Evolutionary conservation across 805 yeast genomes (phyloP).

Genomic region (Priceomyces castillae): DNA sequence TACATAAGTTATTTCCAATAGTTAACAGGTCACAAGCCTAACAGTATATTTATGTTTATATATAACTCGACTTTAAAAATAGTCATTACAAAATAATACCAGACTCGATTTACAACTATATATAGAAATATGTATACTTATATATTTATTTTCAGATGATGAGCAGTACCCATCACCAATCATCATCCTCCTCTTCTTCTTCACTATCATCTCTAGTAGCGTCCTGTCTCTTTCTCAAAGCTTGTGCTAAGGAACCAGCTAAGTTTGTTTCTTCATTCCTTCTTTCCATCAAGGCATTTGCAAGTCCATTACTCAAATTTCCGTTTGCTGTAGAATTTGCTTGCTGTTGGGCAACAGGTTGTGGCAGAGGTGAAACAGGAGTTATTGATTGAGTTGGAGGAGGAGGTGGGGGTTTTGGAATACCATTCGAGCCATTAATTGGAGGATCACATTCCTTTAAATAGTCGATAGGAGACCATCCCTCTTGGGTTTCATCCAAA

Average conservation of each 20-base stretch:
- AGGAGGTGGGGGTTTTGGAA: constrained; percentile 41
- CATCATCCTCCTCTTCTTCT: constrained; percentile 68
- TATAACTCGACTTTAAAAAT: too few relatives aligned
- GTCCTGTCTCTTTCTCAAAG: constrained; percentile 66
- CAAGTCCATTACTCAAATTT: constrained; percentile 52
- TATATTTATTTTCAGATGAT: too few relatives aligned
- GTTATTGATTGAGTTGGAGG: constrained; percentile 16
- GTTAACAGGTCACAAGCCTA: too few relatives aligned
- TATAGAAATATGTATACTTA: too few relatives aligned
- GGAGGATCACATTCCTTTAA: constrained; percentile 56
- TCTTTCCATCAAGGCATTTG: constrained; percentile 65
- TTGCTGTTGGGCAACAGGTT: constrained; percentile 18
- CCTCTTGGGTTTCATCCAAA: constrained; percentile 73
- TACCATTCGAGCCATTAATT: constrained; percentile 16
- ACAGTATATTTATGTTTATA: too few relatives aligned
- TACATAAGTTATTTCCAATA: too few relatives aligned
- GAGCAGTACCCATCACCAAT: constrained; percentile 11
- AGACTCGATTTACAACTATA: too few relatives aligned
- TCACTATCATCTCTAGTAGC: constrained; percentile 69
- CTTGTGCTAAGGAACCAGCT: constrained; percentile 88
- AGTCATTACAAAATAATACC: too few relatives aligned
- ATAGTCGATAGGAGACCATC: constrained; percentile 98
- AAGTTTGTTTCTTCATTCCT: constrained; percentile 57
- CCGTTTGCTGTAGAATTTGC: constrained; percentile 20
- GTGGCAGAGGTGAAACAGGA: constrained; percentile 13